phyloP scores from a whole-genome alignment of 2,329 filamentous ascomycete species.

The Ophiostoma novo-ulmi region DNA sequence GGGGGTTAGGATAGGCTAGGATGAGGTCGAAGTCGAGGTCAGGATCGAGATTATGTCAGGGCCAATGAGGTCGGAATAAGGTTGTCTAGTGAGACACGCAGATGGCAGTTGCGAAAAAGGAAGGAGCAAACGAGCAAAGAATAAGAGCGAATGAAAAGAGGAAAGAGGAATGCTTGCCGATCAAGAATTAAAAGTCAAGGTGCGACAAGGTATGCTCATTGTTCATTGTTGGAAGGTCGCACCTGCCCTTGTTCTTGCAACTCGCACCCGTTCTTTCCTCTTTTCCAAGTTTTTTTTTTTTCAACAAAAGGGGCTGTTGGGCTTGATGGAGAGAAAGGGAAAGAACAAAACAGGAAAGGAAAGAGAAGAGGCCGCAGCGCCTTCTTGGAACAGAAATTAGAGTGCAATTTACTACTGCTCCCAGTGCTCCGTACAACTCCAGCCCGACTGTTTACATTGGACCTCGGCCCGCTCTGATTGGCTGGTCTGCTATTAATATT shows the following conservation, averaged over 20 bases:
- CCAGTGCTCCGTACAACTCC: neutral
- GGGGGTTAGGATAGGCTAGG: neutral
- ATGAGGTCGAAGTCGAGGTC: neutral
- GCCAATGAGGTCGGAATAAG: neutral
- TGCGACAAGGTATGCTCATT: neutral
- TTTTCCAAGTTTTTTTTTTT: slow-evolving; percentile 14
- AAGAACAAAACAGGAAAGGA: neutral
- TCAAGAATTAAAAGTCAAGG: slow-evolving; percentile 11
- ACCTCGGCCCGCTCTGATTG: neutral
- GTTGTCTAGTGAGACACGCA: neutral
- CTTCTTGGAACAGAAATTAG: neutral
- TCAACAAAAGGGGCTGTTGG: slow-evolving; percentile 11
- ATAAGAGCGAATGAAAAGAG: neutral
- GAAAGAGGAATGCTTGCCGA: slow-evolving; percentile 15
- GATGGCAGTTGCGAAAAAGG: neutral
- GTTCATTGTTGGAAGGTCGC: slow-evolving; percentile 2
- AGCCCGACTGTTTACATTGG: slow-evolving; percentile 13
- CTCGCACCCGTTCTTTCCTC: slow-evolving; percentile 19
- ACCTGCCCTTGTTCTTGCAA: slow-evolving; percentile 19
- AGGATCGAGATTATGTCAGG: neutral
- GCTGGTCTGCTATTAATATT: neutral
- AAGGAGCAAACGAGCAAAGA: neutral
- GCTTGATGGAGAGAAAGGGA: neutral
- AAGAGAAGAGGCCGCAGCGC: neutral
- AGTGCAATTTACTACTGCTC: slow-evolving; percentile 11